phyloP scores from a whole-genome alignment of 805 yeast genomes.

The Lipomyces yamanashiensis region DNA sequence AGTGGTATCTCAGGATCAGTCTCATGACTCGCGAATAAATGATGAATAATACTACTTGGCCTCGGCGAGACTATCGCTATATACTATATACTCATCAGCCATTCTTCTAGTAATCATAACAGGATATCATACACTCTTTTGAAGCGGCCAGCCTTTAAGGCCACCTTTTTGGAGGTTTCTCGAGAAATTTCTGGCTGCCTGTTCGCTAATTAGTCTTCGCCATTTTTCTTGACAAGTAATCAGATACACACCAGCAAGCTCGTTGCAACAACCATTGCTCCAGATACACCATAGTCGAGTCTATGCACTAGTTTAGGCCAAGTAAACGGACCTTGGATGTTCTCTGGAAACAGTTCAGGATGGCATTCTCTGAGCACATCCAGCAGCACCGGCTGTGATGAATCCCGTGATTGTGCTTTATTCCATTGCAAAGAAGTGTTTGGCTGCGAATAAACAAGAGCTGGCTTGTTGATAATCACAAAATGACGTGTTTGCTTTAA shows the following conservation, averaged over 20 bases:
- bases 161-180: slow-evolving; percentile 26
- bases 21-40: not conserved
- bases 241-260: slow-evolving; percentile 18
- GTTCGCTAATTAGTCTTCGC: not conserved
- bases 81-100: slow-evolving; percentile 8
- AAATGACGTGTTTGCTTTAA: slow-evolving; percentile 20
- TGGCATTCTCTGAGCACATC: slow-evolving; percentile 11
- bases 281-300: slow-evolving; percentile 35
- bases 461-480: slow-evolving; percentile 19
- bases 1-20: not conserved
- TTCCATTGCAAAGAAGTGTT: not conserved
- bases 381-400: slow-evolving; percentile 4
- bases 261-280: slow-evolving; percentile 32
- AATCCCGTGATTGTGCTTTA: not conserved
- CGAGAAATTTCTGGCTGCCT: slow-evolving; percentile 29
- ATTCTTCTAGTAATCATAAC: not conserved
- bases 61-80: slow-evolving; percentile 15
- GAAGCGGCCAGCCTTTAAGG: slow-evolving; percentile 31
- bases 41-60: slow-evolving; percentile 10
- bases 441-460: slow-evolving; percentile 2
- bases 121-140: slow-evolving; percentile 21
- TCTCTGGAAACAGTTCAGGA: slow-evolving; percentile 14
- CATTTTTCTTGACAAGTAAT: not conserved
- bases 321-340: slow-evolving; percentile 21
- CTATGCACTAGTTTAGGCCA: slow-evolving; percentile 32